Percentiles rank a stretch among this genome's conserved stretches.
Evolutionary conservation across 169 alveolate genomes (phyloP).

Genomic region (Theileria parva): DNA sequence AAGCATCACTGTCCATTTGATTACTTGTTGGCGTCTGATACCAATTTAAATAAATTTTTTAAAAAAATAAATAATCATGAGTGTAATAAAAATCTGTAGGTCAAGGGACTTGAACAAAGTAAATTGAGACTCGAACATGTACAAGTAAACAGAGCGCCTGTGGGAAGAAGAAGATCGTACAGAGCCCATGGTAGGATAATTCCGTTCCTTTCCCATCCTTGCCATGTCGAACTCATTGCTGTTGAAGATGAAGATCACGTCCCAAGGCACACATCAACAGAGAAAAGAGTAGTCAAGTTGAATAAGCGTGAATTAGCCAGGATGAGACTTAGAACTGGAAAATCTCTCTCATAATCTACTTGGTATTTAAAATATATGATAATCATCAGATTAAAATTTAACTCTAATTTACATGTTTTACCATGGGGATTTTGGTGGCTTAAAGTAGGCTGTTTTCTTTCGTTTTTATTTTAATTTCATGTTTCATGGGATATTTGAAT

Average conservation of each 20-base stretch:
- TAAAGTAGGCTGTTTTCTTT: neutral
- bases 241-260: slow-evolving; percentile 82
- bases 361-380: neutral
- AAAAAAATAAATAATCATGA: neutral
- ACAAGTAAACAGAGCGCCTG: slow-evolving; percentile 93
- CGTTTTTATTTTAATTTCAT: neutral
- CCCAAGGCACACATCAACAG: slow-evolving; percentile 71
- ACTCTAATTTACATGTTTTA: neutral
- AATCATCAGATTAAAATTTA: neutral
- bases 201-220: slow-evolving; percentile 88
- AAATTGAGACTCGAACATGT: slow-evolving; percentile 89
- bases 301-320: slow-evolving; percentile 81
- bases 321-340: slow-evolving; percentile 69
- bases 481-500: slow-evolving; percentile 1
- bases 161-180: slow-evolving; percentile 97
- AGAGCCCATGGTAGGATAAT: slow-evolving; percentile 99
- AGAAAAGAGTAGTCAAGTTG: slow-evolving; percentile 71
- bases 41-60: neutral
- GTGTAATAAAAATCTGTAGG: slow-evolving; percentile 43
- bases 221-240: slow-evolving; percentile 87
- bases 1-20: slow-evolving; percentile 65
- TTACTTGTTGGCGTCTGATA: slow-evolving; percentile 77
- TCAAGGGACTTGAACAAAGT: slow-evolving; percentile 91
- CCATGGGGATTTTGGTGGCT: neutral
- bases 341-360: slow-evolving; percentile 24